Percentiles rank a stretch among this genome's conserved stretches.
Evolutionary conservation across 345 rosid species (phyloP).

Genomic region (Zanthoxylum bungeanum): DNA sequence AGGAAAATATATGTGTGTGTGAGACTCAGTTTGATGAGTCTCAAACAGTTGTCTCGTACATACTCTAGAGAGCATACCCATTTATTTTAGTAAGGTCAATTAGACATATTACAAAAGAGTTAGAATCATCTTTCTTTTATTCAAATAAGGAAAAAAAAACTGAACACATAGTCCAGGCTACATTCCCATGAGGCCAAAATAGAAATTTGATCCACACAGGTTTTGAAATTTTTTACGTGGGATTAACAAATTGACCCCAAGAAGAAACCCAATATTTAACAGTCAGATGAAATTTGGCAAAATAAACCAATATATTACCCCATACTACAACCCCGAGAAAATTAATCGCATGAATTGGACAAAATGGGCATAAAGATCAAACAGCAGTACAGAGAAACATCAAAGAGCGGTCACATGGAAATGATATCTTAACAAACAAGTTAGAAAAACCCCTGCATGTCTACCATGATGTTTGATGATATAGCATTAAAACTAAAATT

Average conservation of each 20-base stretch:
- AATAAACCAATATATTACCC: neutral
- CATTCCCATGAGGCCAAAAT: neutral
- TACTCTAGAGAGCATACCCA: neutral
- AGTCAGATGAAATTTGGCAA: neutral
- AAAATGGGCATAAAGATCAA: neutral
- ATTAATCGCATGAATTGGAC: slow-evolving; percentile 5
- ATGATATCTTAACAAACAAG: neutral
- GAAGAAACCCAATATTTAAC: too few species aligned
- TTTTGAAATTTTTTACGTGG: too few species aligned
- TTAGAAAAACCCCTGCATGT: neutral
- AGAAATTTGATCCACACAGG: neutral
- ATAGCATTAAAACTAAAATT: neutral
- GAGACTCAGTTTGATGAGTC: neutral
- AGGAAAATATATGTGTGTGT: too few species aligned
- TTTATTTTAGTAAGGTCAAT: neutral
- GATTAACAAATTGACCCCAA: too few species aligned
- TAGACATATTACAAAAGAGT: neutral
- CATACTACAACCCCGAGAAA: neutral
- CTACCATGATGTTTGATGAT: neutral
- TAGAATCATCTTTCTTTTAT: neutral
- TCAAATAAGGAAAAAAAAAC: neutral
- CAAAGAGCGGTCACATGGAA: neutral
- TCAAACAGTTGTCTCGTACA: neutral
- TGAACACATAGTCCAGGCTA: neutral
- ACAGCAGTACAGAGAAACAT: neutral